phyloP scores from a whole-genome alignment of 2,329 filamentous ascomycete species.

The Zymoseptoria tritici region DNA sequence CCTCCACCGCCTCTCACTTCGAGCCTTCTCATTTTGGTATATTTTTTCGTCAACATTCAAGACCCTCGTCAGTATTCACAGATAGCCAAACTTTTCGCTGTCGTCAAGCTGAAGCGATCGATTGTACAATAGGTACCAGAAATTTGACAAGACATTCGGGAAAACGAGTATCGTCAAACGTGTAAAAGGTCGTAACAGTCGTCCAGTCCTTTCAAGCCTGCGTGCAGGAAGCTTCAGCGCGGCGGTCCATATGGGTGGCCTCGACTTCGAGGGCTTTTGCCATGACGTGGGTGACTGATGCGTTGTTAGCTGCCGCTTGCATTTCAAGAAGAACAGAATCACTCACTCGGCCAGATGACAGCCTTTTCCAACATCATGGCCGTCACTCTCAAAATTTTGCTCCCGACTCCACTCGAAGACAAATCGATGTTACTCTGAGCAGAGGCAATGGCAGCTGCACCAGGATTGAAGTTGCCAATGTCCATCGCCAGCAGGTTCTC shows the following conservation, averaged over 20 bases:
- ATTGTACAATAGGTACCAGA: not conserved
- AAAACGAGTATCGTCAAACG: conserved; percentile 1
- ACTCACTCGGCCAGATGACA: conserved; percentile 83
- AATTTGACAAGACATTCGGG: conserved; percentile 1
- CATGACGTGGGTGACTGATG: conserved; percentile 60
- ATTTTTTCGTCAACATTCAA: not conserved
- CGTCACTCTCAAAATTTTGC: conserved; percentile 75
- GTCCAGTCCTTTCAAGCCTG: not conserved
- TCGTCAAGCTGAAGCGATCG: not conserved
- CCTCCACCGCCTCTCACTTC: not conserved
- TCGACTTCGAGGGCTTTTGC: conserved; percentile 58
- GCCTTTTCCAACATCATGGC: conserved; percentile 83
- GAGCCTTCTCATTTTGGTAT: not conserved
- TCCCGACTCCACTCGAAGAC: conserved; percentile 65
- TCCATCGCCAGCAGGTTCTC: conserved; percentile 48
- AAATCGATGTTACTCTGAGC: conserved; percentile 33
- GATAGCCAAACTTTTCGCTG: not conserved
- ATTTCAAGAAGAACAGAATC: conserved; percentile 19
- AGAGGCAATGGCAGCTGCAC: conserved; percentile 39
- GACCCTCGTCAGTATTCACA: not conserved
- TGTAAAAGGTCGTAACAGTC: conserved; percentile 1
- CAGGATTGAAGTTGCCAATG: conserved; percentile 36
- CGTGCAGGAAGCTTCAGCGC: conserved; percentile 43
- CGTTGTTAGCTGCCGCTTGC: conserved; percentile 5
- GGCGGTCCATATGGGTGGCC: conserved; percentile 55